phyloP scores from a whole-genome alignment of 257 asterid genomes.

The Gentiana dahurica region DNA sequence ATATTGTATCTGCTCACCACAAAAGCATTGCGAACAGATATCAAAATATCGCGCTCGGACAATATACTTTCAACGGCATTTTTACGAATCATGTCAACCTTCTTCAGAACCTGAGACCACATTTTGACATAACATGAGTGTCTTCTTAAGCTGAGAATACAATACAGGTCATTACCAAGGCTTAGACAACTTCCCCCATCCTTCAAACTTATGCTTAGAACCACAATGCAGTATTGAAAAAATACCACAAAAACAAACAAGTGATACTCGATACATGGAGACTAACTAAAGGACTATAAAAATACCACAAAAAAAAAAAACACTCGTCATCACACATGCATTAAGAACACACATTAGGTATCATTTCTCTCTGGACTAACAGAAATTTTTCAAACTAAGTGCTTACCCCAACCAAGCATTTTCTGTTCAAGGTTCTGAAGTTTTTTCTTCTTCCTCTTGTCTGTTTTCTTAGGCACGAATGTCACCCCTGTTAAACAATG shows the following conservation, averaged over 20 bases:
- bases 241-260: too few relatives aligned
- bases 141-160: neutral
- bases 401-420: slow-evolving; percentile 98
- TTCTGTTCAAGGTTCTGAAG: slow-evolving; percentile 81
- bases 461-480: slow-evolving; percentile 72
- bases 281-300: too few relatives aligned
- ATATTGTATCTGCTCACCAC: slow-evolving; percentile 55
- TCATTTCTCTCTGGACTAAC: too few relatives aligned
- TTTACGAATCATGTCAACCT: slow-evolving; percentile 94
- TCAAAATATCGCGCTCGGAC: slow-evolving; percentile 95
- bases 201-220: too few relatives aligned
- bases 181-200: neutral
- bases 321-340: too few relatives aligned
- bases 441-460: slow-evolving; percentile 82
- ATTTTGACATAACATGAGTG: slow-evolving; percentile 15
- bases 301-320: too few relatives aligned
- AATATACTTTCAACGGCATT: slow-evolving; percentile 93
- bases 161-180: neutral
- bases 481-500: slow-evolving; percentile 49
- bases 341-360: too few relatives aligned
- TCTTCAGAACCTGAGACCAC: slow-evolving; percentile 66
- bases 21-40: slow-evolving; percentile 96
- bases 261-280: too few relatives aligned
- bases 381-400: neutral
- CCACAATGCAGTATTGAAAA: too few relatives aligned